Base-by-base conservation (phyloP, 257 asterid species). In the Nicotiana paniculata region DNA sequence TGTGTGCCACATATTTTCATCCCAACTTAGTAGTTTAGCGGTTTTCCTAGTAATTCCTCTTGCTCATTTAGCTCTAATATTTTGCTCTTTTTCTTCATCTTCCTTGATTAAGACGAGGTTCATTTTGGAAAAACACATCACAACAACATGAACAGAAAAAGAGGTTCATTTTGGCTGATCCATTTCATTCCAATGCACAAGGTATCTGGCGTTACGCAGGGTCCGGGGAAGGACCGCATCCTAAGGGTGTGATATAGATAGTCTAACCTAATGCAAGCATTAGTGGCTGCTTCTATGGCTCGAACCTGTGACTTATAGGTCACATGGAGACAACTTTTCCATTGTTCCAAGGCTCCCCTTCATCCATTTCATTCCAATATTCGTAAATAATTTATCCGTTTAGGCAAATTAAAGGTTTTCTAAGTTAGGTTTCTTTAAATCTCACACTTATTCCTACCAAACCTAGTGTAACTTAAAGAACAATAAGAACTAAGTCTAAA, bases 31-130 rank as follows among this genome's bases (percentile, higher is more conserved):
- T 48, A 75, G 16, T 51, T 51, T 75, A 75, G 80, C 1, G 3
- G 46, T 51, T 75, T 51, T 51, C 53, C 80, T 75, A 75, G 53
- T 46, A 70, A 43, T 74, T 74, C 62, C 63, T 74, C 37, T 74
- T 74, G 37, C 79, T 74, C 62, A 51, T 74, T 43, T 46, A 72
- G 79, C 79, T 75, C 46, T 51, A 48, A 75, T 51, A 2, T 15
- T 75, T 48, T 13, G 1, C 43, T 26, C 28, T 51, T 75, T 26
- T 75, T 48, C 46, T 48, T 35, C 7, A 3, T 51, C 63, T 48
- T 75, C 43, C 46, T 26, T 28, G 80, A 51, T 46, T 6, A 24
- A 72, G 61, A 46, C 3, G 61, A 46, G 59, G 61, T 75, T 51
- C 46, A 5, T 75, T 72, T 75, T 51, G 16, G 35, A 51, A 51